Evolutionary conservation across 768 basidiomycete species (phyloP), one percentile per base, ranked within the genome.

Genomic region (Amanita molliuscula): DNA sequence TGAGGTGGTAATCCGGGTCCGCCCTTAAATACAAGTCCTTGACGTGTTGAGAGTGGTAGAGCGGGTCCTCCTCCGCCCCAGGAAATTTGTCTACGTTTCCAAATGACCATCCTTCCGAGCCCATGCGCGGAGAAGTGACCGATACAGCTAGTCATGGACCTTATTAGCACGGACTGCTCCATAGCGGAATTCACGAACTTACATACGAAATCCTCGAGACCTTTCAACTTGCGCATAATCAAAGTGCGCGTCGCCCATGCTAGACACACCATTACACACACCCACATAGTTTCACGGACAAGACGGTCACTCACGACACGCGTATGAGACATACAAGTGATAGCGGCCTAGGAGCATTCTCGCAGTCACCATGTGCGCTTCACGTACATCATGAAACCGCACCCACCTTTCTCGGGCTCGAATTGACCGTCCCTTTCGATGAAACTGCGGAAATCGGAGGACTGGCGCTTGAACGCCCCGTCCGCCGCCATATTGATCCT

Each of bases 231-330:
- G 56, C 94, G 77, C 3, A 85, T 73, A 57, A 98, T 96, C 54
- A 96, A 71, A 3, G 93, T 79, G 56, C 95, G 77, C 21, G 91
- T 90, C 0, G 95, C 95, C 95, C 94, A 98, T 7, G 95, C 86
- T 88, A 41, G 13, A 50, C 15, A 31, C 23, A 44, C 48, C 21
- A 54, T 56, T 41, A 46, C 23, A 40, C 23, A 52, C 29, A 31
- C n/a, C n/a, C 35, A 55, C 29, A 51, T 38, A 50, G n/a, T 21
- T 44, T 25, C 8, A 25, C 13, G 28, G 20, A 28, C 38, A 37
- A 37, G 35, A 13, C 4, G 11, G 21, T 11, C 20, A 44, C 84
- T 62, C 55, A 89, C 87, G 92, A 59, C 92, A 97, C 1, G 85
- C 81, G 55, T 82, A 80, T 3, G 86, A 87, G 51, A 96, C 88